A percentile compares a stretch with the other conserved stretches of the same genome.
Evolutionary conservation across 768 basidiomycete genomes (phyloP).

Genomic region (Amyloporia xantha): DNA sequence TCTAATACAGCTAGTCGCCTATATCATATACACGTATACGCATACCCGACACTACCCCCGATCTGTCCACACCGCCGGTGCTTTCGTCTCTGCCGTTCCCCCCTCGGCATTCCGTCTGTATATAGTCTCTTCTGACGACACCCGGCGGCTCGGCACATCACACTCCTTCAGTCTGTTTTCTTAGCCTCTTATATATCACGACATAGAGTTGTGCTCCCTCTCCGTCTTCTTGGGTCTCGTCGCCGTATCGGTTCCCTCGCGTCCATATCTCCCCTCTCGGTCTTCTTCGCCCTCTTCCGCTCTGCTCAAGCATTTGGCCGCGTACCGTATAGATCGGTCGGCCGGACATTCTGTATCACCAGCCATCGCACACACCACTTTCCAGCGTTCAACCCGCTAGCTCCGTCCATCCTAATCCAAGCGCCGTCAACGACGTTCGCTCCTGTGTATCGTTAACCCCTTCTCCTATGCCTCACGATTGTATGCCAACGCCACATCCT

Average conservation of each 20-base stretch:
- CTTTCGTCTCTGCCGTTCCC: neutral
- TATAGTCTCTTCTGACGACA: conserved; percentile 1
- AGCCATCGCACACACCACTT: neutral
- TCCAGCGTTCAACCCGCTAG: neutral
- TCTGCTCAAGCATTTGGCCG: neutral
- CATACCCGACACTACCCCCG: neutral
- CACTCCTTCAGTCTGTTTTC: conserved; percentile 2
- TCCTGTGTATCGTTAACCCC: neutral
- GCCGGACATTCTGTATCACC: neutral
- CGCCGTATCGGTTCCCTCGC: neutral
- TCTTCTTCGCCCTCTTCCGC: neutral
- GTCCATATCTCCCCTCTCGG: neutral
- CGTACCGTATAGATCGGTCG: neutral
- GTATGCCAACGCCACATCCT: neutral
- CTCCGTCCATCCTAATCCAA: neutral
- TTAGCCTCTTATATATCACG: conserved; percentile 2
- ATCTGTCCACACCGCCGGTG: neutral
- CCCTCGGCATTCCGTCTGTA: neutral
- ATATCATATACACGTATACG: conserved; percentile 5
- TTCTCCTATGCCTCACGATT: too few species aligned
- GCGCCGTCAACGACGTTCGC: neutral
- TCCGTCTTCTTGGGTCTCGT: neutral
- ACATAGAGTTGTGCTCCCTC: neutral
- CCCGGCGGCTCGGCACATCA: neutral
- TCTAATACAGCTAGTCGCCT: neutral